Evolutionary conservation across 192 early-diverging fungal species (phyloP).

Genomic region (Globomyces pollinis-pini): DNA sequence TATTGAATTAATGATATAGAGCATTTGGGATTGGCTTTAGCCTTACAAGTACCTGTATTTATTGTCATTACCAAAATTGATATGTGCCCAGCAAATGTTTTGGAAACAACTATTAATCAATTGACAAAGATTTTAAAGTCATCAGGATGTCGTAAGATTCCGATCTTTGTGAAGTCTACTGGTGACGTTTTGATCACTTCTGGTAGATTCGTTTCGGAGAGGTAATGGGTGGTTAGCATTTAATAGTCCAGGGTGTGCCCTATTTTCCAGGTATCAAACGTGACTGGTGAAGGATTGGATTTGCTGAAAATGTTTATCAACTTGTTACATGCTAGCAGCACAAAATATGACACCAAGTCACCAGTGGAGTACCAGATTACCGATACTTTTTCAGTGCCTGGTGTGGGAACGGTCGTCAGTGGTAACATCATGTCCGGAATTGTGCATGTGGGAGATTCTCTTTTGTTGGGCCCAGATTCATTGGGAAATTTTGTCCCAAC

Average conservation of each 20-base stretch:
- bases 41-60: slow-evolving; percentile 74
- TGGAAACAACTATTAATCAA: slow-evolving; percentile 77
- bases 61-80: slow-evolving; percentile 88
- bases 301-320: slow-evolving; percentile 76
- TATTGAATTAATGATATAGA: no score
- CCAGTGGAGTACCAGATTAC: slow-evolving; percentile 78
- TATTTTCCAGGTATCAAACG: slow-evolving; percentile 90
- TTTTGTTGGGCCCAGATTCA: slow-evolving; percentile 80
- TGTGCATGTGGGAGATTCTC: slow-evolving; percentile 70
- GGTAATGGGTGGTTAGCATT: no score
- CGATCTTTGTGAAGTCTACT: slow-evolving; percentile 69
- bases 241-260: slow-evolving; percentile 63
- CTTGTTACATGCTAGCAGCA: slow-evolving; percentile 55
- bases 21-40: slow-evolving; percentile 70
- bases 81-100: slow-evolving; percentile 79
- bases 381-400: slow-evolving; percentile 85
- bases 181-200: slow-evolving; percentile 73
- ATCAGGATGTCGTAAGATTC: slow-evolving; percentile 86
- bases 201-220: slow-evolving; percentile 74
- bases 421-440: slow-evolving; percentile 69
- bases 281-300: slow-evolving; percentile 73
- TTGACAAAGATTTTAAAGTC: slow-evolving; percentile 75
- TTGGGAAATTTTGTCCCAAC: slow-evolving; percentile 72
- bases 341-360: slow-evolving; percentile 49
- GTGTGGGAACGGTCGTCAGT: slow-evolving; percentile 84